Conservation (phyloP, 2,329 filamentous ascomycete genomes). For the Acrocalymma vagum region DNA sequence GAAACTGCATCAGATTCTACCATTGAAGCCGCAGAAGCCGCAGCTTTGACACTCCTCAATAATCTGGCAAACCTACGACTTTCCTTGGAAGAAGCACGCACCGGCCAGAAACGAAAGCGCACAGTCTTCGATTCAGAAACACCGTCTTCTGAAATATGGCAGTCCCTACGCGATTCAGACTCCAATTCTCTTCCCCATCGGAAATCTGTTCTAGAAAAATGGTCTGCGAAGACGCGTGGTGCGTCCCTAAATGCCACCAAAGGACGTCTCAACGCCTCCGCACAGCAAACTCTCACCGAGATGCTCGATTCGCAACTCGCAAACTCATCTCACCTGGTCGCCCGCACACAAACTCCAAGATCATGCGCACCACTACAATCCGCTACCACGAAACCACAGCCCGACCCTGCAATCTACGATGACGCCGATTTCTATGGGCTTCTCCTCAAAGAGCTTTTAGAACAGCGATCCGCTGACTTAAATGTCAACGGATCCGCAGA, state of each 20-base stretch:
- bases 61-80: conserved; percentile 76
- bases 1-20: conserved; percentile 55
- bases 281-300: conserved; percentile 70
- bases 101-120: conserved; percentile 69
- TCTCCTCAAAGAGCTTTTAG: conserved; percentile 90
- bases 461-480: conserved; percentile 79
- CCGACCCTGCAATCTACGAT: conserved; percentile 73
- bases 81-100: conserved; percentile 62
- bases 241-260: conserved; percentile 61
- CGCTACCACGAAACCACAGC: conserved; percentile 36
- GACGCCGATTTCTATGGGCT: conserved; percentile 95
- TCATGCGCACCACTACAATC: conserved; percentile 79
- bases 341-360: conserved; percentile 74
- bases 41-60: conserved; percentile 85
- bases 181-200: conserved; percentile 66
- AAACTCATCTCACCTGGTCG: conserved; percentile 71
- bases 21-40: conserved; percentile 82
- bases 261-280: conserved; percentile 66
- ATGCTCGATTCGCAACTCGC: conserved; percentile 74
- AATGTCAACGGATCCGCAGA: conserved; percentile 56
- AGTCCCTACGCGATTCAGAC: conserved; percentile 73
- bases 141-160: conserved; percentile 74
- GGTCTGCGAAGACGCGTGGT: conserved; percentile 81
- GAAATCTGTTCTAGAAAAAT: conserved; percentile 82
- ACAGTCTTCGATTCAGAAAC: conserved; percentile 61